These are phyloP conservation scores for Mimosa bimucronata DNA, from an alignment of 306 rosid species.

Conservation along the genomic window DNA sequence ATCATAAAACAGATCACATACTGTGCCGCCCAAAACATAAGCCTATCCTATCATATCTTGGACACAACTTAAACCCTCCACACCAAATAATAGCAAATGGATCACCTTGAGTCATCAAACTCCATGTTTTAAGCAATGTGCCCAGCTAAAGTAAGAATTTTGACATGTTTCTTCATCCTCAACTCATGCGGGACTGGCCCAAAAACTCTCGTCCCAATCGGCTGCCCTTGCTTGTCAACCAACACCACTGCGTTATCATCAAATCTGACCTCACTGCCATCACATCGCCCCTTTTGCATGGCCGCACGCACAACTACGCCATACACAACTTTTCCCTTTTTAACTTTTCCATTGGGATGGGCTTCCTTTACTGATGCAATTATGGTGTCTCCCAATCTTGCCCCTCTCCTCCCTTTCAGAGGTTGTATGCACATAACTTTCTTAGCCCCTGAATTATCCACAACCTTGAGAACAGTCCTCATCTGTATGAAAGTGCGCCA, in stretches of 20 bases:
- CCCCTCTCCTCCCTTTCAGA: slow-evolving; percentile 86
- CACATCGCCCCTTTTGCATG: slow-evolving; percentile 77
- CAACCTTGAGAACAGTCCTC: slow-evolving; percentile 94
- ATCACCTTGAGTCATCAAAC: background rate
- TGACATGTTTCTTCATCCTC: slow-evolving; percentile 87
- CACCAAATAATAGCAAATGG: background rate
- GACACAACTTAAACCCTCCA: slow-evolving; percentile 4
- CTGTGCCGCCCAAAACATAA: background rate
- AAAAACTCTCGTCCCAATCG: slow-evolving; percentile 89
- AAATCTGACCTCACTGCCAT: slow-evolving; percentile 91
- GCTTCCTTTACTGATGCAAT: slow-evolving; percentile 92
- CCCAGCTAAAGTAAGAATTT: slow-evolving; percentile 85
- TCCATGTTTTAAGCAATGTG: slow-evolving; percentile 62
- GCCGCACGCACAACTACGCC: slow-evolving; percentile 78
- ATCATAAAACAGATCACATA: background rate
- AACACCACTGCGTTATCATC: slow-evolving; percentile 86
- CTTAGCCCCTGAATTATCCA: slow-evolving; percentile 84
- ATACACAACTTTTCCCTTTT: slow-evolving; percentile 71
- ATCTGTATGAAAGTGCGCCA: slow-evolving; percentile 81
- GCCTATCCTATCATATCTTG: background rate
- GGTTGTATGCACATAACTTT: slow-evolving; percentile 96
- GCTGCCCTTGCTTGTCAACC: slow-evolving; percentile 93
- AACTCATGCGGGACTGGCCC: slow-evolving; percentile 92
- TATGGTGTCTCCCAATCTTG: slow-evolving; percentile 88
- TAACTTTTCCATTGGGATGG: slow-evolving; percentile 84